phyloP scores from a whole-genome alignment of 2,329 filamentous ascomycete species.

The Aureobasidium sp. region DNA sequence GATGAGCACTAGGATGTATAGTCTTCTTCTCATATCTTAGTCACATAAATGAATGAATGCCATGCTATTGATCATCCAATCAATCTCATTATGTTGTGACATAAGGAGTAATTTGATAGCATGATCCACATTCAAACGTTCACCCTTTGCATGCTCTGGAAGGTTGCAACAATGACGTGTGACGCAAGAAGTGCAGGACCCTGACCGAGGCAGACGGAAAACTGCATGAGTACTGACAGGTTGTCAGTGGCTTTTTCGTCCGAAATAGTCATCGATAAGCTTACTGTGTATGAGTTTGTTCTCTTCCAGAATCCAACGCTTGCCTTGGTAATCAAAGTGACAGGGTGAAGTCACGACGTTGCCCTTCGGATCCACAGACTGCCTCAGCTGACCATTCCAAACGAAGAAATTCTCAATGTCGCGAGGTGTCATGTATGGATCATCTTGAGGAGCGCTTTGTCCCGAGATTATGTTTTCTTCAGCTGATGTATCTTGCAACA shows the following conservation, averaged over 20 bases:
- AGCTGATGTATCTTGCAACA: neutral
- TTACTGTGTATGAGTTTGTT: conserved; percentile 2
- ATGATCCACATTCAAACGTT: neutral
- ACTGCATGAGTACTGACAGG: neutral
- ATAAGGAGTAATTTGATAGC: neutral
- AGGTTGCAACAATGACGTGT: neutral
- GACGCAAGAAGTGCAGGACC: conserved; percentile 1
- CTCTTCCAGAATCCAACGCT: conserved; percentile 7
- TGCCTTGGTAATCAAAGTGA: conserved; percentile 6
- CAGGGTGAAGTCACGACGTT: neutral
- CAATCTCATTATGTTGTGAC: neutral
- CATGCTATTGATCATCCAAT: neutral
- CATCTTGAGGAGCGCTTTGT: neutral
- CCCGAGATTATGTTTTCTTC: neutral
- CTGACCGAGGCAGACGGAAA: conserved; percentile 1
- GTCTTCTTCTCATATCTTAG: neutral
- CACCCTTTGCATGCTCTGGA: conserved; percentile 12
- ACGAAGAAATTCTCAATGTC: conserved; percentile 5
- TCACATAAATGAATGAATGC: neutral
- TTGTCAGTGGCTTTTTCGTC: neutral
- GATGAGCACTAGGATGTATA: neutral
- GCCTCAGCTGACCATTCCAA: neutral
- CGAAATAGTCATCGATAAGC: neutral
- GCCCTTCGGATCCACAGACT: neutral
- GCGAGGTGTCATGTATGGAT: conserved; percentile 6